Evolutionary conservation across 1,139 yeast species (phyloP), one percentile per base, ranked within the genome.

Genomic region (Yamadazyma sp.): DNA sequence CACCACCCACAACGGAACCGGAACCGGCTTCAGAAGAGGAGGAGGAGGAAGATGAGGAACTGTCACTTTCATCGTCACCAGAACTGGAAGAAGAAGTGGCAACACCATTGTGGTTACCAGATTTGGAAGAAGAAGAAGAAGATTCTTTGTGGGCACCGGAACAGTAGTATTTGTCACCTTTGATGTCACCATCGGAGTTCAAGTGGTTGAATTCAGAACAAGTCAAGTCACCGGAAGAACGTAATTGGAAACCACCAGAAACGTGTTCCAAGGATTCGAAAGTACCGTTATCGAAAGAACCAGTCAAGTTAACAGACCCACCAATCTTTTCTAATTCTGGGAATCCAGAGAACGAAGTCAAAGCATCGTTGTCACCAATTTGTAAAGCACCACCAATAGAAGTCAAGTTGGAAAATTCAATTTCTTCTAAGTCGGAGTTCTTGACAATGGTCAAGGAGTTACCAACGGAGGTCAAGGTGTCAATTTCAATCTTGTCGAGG

Each of bases 101-200:
- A n/a, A 61, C 54, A 41, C 59, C 58, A 45, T 45, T 41, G 36
- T 51, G 33, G 54, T 53, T 51, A 40, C 63, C 62, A 48, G 62
- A 57, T 59, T 63, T 65, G 35, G 75, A 56, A 40, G 78, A 61
- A 43, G 83, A 70, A 38, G 75, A 60, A 49, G 73, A 56, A 39
- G 72, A 56, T 51, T 70, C 70, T 43, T 66, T 57, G 64, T 69
- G 61, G 58, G 79, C 81, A 66, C 84, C 89, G 69, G 81, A 77
- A 77, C 97, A 91, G 57, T 75, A 80, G 75, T 79, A 89, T 55
- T 80, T 74, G 75, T 88, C 89, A 79, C 97, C 98, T 72, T 81
- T 87, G 64, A 91, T 79, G 62, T 78, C 86, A 68, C 94, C 92
- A 55, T 77, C 75, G 58, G 69, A 67, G 71, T 81, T 77, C 63